Percentiles rank a stretch among this genome's conserved stretches.
Evolutionary conservation across 164 flowering plant species (phyloP).

Genomic region (Santalum album): DNA sequence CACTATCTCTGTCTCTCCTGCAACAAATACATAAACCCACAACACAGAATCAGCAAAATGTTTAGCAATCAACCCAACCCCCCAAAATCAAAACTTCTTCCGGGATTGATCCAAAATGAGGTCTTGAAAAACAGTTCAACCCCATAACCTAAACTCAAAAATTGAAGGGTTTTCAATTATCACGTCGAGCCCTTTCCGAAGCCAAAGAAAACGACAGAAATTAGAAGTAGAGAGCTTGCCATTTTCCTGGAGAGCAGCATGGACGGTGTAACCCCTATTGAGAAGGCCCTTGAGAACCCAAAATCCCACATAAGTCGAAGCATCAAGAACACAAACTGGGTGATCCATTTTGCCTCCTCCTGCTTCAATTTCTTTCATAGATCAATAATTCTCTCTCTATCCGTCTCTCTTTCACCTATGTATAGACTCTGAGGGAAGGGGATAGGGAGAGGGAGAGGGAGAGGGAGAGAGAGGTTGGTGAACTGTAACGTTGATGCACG

Average conservation of each 20-base stretch:
- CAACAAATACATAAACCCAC: slow-evolving; percentile 6
- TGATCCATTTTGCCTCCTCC: slow-evolving; percentile 7
- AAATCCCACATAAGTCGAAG: slow-evolving; percentile 53
- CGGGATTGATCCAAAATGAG: too few relatives aligned
- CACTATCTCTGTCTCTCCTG: slow-evolving; percentile 33
- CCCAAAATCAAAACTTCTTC: not conserved
- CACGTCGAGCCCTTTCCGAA: too few relatives aligned
- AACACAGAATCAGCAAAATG: not conserved
- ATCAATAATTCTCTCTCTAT: too few relatives aligned
- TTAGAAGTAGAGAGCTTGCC: slow-evolving; percentile 16
- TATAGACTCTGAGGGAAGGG: too few relatives aligned
- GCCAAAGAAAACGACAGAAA: not conserved
- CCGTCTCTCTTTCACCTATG: too few relatives aligned
- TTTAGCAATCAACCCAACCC: not conserved
- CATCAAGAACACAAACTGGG: slow-evolving; percentile 57
- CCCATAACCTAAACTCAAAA: too few relatives aligned
- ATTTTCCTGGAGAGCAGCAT: slow-evolving; percentile 49
- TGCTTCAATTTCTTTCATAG: too few relatives aligned
- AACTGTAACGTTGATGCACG: too few relatives aligned
- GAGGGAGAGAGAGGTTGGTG: too few relatives aligned
- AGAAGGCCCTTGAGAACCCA: slow-evolving; percentile 45
- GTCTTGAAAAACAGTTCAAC: too few relatives aligned
- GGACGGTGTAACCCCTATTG: slow-evolving; percentile 44
- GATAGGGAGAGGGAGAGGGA: too few relatives aligned
- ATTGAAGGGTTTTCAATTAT: too few relatives aligned